Evolutionary conservation across 805 yeast genomes (phyloP).

Genomic region (Candida easanensis): DNA sequence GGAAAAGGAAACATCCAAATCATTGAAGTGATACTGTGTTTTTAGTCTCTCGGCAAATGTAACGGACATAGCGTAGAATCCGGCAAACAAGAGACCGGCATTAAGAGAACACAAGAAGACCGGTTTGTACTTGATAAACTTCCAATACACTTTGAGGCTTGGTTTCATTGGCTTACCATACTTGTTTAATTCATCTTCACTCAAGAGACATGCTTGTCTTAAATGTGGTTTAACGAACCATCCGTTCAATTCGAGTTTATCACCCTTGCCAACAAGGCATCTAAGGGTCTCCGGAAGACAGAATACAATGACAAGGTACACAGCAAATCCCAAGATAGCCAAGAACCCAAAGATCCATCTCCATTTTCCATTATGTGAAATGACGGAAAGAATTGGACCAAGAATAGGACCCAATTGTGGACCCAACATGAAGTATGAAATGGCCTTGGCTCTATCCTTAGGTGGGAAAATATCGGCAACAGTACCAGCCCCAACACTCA

Average conservation of each 20-base stretch:
- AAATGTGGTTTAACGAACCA: slow-evolving; percentile 32
- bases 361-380: slow-evolving; percentile 72
- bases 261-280: slow-evolving; percentile 55
- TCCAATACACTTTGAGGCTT: slow-evolving; percentile 34
- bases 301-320: slow-evolving; percentile 48
- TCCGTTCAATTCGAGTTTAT: slow-evolving; percentile 19
- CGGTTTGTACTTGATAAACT: slow-evolving; percentile 39
- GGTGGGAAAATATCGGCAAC: slow-evolving; percentile 72
- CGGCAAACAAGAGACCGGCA: slow-evolving; percentile 50
- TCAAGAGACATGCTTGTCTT: slow-evolving; percentile 24
- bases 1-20: slow-evolving; percentile 39
- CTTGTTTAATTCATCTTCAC: slow-evolving; percentile 13
- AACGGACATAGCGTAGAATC: slow-evolving; percentile 52
- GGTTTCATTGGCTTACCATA: slow-evolving; percentile 49
- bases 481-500: slow-evolving; percentile 90
- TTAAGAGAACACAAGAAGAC: slow-evolving; percentile 44
- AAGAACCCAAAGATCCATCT: slow-evolving; percentile 80
- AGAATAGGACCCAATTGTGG: slow-evolving; percentile 84
- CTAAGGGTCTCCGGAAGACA: slow-evolving; percentile 80
- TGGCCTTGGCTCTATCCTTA: slow-evolving; percentile 70
- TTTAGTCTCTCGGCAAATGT: slow-evolving; percentile 43
- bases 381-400: slow-evolving; percentile 81
- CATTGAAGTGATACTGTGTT: slow-evolving; percentile 34
- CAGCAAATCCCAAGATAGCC: slow-evolving; percentile 61
- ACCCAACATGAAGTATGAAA: slow-evolving; percentile 83